Evolutionary conservation across 345 rosid species (phyloP).

Genomic region (rapeseed (Brassica napus)): DNA sequence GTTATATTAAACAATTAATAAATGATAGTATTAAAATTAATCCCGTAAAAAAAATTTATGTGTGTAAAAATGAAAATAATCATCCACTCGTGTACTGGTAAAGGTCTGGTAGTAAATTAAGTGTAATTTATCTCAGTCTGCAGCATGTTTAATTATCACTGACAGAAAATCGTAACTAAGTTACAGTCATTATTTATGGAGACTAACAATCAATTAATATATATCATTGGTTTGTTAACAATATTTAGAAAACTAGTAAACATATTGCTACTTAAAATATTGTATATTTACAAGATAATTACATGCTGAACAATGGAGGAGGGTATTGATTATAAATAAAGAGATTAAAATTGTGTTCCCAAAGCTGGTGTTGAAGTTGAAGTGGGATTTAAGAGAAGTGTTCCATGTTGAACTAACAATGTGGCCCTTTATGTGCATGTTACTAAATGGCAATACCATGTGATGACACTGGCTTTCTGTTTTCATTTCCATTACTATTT

Average conservation of each 20-base stretch:
- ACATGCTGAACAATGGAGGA: conserved; percentile 2
- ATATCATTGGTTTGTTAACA: neutral
- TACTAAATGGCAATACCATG: conserved; percentile 61
- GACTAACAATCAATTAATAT: neutral
- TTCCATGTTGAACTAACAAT: conserved; percentile 44
- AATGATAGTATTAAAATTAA: no score
- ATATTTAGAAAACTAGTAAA: neutral
- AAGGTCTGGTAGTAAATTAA: neutral
- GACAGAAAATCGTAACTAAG: neutral
- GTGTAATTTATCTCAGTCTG: neutral
- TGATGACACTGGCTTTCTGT: conserved; percentile 46
- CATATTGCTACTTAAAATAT: neutral
- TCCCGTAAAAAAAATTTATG: no score
- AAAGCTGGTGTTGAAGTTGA: conserved; percentile 54
- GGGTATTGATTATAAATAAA: neutral
- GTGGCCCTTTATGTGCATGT: conserved; percentile 68
- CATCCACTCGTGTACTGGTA: no score
- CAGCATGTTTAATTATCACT: neutral
- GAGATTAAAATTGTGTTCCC: conserved; percentile 46
- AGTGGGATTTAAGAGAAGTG: conserved; percentile 64
- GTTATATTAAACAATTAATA: no score
- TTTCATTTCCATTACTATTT: neutral
- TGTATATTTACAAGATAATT: neutral
- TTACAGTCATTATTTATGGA: neutral
- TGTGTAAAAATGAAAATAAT: no score